Evolutionary conservation across 2,329 filamentous ascomycete genomes (phyloP).

Genomic region (Rutstroemia sp.): DNA sequence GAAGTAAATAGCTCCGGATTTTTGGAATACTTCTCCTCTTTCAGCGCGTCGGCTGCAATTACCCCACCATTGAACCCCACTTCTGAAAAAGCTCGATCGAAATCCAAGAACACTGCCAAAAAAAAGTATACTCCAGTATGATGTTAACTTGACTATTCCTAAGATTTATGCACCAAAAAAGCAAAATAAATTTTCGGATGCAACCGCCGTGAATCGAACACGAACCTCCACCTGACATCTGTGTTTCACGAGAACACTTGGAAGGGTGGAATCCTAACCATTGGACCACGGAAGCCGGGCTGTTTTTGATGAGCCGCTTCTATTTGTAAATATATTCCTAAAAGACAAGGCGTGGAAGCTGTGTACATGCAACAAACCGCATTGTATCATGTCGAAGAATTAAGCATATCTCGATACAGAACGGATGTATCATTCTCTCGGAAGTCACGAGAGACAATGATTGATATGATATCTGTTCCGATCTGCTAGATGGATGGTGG

Average conservation of each 20-base stretch:
- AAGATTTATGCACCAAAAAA: too few species aligned
- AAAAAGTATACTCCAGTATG: too few species aligned
- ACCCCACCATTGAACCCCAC: too few species aligned
- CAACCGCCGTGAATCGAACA: conserved; percentile 1
- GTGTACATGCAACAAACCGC: conserved; percentile 21
- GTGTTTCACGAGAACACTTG: background rate
- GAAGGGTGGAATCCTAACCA: conserved; percentile 6
- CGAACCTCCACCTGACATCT: conserved; percentile 1
- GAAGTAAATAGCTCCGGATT: too few species aligned
- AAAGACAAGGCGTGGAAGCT: background rate
- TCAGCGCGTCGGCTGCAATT: too few species aligned
- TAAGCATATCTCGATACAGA: conserved; percentile 9
- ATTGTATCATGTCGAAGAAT: conserved; percentile 10
- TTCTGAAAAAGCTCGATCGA: too few species aligned
- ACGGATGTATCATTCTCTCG: conserved; percentile 18
- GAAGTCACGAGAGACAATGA: conserved; percentile 20
- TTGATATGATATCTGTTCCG: conserved; percentile 25
- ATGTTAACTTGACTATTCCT: too few species aligned
- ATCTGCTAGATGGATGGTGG: conserved; percentile 28
- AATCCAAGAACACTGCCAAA: too few species aligned
- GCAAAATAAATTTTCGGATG: background rate
- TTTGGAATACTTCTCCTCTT: too few species aligned
- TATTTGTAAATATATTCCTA: too few species aligned
- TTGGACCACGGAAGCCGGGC: conserved; percentile 1
- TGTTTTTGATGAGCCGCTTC: background rate